Base-by-base conservation (phyloP, 371 early-diverging fungal genomes). In the Dichotomocladium elegans region DNA sequence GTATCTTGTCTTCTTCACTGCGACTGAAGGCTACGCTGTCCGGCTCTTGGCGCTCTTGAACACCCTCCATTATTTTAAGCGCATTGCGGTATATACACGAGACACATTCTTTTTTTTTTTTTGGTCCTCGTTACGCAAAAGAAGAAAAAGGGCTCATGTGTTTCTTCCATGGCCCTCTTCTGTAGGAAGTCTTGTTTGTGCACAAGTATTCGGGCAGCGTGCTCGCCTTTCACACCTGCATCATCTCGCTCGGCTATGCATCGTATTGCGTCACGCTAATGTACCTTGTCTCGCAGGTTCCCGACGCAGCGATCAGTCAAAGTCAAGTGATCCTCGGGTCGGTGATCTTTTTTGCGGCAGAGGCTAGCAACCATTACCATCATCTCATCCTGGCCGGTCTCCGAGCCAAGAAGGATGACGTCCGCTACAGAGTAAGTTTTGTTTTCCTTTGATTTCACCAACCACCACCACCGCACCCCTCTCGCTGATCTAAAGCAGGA, bases 171-270 rank as follows among this genome's bases (percentile, higher is more conserved):
- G n/a, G n/a, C n/a, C 10, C 29, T 4, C 34, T 6, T 41, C 34
- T 41, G 2, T 44, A 74, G 74, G 74, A 74, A 57, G 69, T 68
- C 0, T 9, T 60, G 2, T 64, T 35, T 30, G 46, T 74, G 1
- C 74, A 74, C 48, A 44, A 31, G 8, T 74, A 74, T 40, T 74
- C 74, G 11, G 74, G 71, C 6, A 22, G 47, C 12, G 45, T 51
- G 1, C 50, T 40, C 7, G 10, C 62, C 2, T 15, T 10, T 2
- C 64, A 74, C 28, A 57, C 45, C 5, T 9, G 44, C 8, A 6
- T 34, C 1, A 74, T 74, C 8, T 55, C 74, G 10, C 14, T 29
- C 1, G 26, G 53, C 11, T 73, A 73, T 57, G n/a, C 42, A 3
- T n/a, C 24, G 0, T 61, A 59, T 51, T 9, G 59, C 2, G 2